Conservation (phyloP, 306 rosid species). For the Prunus mume region DNA sequence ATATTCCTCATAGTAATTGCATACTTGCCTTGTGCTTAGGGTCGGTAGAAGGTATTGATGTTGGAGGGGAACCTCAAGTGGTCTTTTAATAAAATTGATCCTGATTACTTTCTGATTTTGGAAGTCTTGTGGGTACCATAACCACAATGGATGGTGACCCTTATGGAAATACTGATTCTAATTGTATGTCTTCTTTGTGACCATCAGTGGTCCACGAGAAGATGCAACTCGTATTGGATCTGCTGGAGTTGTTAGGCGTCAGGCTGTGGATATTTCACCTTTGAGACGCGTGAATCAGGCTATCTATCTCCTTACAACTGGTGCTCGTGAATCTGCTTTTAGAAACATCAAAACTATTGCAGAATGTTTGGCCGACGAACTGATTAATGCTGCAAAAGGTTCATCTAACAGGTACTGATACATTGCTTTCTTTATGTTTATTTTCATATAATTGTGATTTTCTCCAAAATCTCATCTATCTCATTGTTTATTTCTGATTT, state of each 20-base stretch:
- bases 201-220: constrained; percentile 40
- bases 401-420: constrained; percentile 22
- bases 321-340: constrained; percentile 27
- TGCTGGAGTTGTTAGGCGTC: constrained; percentile 37
- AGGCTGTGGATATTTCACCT: constrained; percentile 52
- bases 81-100: background rate
- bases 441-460: background rate
- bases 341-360: constrained; percentile 34
- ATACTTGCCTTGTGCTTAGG: background rate
- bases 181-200: background rate
- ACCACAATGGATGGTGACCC: too few species aligned
- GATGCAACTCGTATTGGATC: too few species aligned
- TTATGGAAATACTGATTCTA: too few species aligned
- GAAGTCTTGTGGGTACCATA: background rate
- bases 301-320: constrained; percentile 44
- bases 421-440: background rate
- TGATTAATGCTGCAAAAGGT: constrained; percentile 38
- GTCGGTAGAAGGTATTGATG: too few species aligned
- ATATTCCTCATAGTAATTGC: background rate
- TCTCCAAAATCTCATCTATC: background rate
- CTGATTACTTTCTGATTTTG: background rate
- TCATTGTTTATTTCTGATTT: background rate
- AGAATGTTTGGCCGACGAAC: constrained; percentile 49
- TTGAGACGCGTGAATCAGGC: constrained; percentile 47
- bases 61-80: too few species aligned